A percentile compares a stretch with the other conserved stretches of the same genome.
Evolutionary conservation across 768 basidiomycete species (phyloP).

Genomic region (Chiua virens): DNA sequence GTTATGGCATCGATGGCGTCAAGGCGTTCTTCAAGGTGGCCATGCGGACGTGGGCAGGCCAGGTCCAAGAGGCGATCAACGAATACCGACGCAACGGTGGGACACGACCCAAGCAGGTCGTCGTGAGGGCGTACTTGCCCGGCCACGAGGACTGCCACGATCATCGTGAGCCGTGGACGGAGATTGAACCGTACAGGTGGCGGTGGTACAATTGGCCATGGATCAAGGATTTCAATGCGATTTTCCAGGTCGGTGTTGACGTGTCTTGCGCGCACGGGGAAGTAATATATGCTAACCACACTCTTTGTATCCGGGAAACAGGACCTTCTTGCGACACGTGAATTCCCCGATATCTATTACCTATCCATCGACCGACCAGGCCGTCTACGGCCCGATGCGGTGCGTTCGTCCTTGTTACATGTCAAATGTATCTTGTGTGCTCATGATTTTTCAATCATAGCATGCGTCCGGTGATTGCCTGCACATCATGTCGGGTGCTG

Average conservation of each 20-base stretch:
- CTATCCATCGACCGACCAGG: slow-evolving; percentile 62
- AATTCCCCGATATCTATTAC: slow-evolving; percentile 57
- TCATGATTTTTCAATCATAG: slow-evolving; percentile 22
- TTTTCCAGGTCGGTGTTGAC: slow-evolving; percentile 50
- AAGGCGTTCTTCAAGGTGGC: slow-evolving; percentile 58
- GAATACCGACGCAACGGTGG: slow-evolving; percentile 32
- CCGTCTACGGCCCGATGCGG: slow-evolving; percentile 63
- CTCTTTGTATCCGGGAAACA: slow-evolving; percentile 18
- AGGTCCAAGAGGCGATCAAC: slow-evolving; percentile 47
- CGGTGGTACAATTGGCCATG: slow-evolving; percentile 67
- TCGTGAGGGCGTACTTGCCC: slow-evolving; percentile 61
- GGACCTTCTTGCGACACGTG: slow-evolving; percentile 40
- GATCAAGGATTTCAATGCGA: slow-evolving; percentile 56
- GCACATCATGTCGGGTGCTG: slow-evolving; percentile 46
- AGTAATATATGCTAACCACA: not conserved
- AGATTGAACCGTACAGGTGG: slow-evolving; percentile 43
- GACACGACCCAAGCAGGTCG: slow-evolving; percentile 40
- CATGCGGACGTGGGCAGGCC: slow-evolving; percentile 53
- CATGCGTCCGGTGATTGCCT: slow-evolving; percentile 47
- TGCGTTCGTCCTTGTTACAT: slow-evolving; percentile 31
- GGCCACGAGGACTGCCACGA: slow-evolving; percentile 67
- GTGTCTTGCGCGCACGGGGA: not conserved
- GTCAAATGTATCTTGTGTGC: not conserved
- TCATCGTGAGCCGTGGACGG: slow-evolving; percentile 44
- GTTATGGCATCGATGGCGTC: slow-evolving; percentile 54